Conservation (phyloP, 441 rosid genomes). For the Pelargonium fulgidum region DNA sequence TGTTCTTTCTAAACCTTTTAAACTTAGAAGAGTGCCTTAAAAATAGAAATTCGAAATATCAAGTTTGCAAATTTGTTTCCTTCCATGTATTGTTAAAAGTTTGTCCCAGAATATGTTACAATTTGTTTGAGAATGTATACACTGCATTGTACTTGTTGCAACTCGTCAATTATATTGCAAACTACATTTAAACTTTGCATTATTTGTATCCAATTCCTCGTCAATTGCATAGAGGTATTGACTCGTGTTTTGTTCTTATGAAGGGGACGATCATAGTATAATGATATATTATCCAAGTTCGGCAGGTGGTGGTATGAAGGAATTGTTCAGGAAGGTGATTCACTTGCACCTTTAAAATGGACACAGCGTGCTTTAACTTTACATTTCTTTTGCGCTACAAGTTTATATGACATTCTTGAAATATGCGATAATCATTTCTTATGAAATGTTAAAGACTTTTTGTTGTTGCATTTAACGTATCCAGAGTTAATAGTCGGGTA, state of each 20-base stretch:
- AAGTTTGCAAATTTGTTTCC: background rate
- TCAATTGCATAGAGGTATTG: slow-evolving; percentile 20
- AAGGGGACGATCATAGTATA: slow-evolving; percentile 97
- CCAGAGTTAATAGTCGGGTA: background rate
- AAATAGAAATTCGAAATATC: background rate
- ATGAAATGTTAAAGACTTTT: background rate
- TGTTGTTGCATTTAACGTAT: background rate
- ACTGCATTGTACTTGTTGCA: background rate
- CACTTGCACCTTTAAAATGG: too few relatives aligned
- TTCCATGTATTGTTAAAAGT: background rate
- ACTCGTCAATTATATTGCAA: background rate
- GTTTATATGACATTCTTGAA: background rate
- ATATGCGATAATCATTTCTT: background rate
- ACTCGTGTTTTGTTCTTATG: slow-evolving; percentile 25
- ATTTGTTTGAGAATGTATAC: background rate
- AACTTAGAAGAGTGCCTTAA: background rate
- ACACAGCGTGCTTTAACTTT: background rate
- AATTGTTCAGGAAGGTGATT: slow-evolving; percentile 90
- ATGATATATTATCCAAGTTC: slow-evolving; percentile 99
- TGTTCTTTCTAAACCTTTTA: background rate
- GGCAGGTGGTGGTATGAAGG: slow-evolving; percentile 99
- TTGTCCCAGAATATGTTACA: background rate
- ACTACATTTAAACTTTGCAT: background rate
- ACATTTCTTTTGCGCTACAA: background rate
- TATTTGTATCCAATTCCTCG: slow-evolving; percentile 17